Conservation (phyloP, 176 grass and related monocot genomes). For the barley (Hordeum vulgare) region MorexV3_pseudomolecules_assembly NC_058523.1:517237107-517237606, state of each 20-base stretch:
- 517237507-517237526: neutral
- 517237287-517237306: neutral
- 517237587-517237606: slow-evolving; percentile 41
- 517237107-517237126: neutral
- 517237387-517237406: slow-evolving; percentile 42
- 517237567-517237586: neutral
- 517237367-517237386: slow-evolving; percentile 36
- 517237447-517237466: slow-evolving; percentile 95
- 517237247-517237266: no score
- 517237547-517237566: neutral
- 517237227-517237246: no score
- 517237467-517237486: slow-evolving; percentile 34
- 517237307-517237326: neutral
- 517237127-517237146: neutral
- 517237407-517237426: slow-evolving; percentile 15
- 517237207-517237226: no score
- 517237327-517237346: slow-evolving; percentile 29
- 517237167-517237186: neutral
- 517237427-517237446: slow-evolving; percentile 64
- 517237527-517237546: neutral
- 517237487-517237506: slow-evolving; percentile 17
- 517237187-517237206: no score
- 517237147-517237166: neutral
- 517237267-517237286: no score
- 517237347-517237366: slow-evolving; percentile 36